phyloP scores from a whole-genome alignment of 805 yeast species.

The Komagataella pastoris region DNA sequence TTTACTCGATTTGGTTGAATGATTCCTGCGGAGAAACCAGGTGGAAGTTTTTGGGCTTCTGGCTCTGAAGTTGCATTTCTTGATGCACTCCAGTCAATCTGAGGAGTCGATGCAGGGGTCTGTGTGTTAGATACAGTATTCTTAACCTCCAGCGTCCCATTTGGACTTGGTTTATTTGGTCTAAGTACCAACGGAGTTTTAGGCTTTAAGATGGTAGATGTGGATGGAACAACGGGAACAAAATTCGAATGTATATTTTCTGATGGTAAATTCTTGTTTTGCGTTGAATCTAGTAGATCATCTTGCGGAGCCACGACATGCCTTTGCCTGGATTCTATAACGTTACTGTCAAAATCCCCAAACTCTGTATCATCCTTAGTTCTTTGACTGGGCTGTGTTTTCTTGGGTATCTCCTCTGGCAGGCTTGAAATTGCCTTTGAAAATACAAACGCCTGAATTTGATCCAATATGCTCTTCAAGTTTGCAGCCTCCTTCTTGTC shows the following conservation, averaged over 20 bases:
- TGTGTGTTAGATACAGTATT: neutral
- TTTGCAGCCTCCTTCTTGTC: conserved; percentile 3
- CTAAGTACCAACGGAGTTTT: neutral
- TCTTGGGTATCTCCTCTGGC: neutral
- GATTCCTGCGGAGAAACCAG: neutral
- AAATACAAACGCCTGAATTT: neutral
- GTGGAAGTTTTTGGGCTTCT: neutral
- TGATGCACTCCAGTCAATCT: neutral
- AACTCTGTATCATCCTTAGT: conserved; percentile 1
- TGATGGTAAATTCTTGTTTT: neutral
- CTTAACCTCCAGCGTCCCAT: neutral
- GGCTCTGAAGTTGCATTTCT: neutral
- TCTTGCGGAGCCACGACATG: neutral
- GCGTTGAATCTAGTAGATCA: neutral
- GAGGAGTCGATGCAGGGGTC: neutral
- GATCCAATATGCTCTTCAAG: neutral
- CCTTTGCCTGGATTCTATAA: neutral
- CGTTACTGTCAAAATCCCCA: conserved; percentile 4
- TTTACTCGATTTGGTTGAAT: neutral
- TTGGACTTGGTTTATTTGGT: neutral
- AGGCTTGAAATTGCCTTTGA: neutral
- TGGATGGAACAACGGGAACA: neutral
- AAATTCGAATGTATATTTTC: neutral
- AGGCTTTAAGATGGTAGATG: neutral
- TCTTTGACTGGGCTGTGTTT: neutral